These are phyloP conservation scores for Cyberlindnera xylosilytica DNA, from an alignment of 805 yeast genomes.

Conservation along the genomic window DNA sequence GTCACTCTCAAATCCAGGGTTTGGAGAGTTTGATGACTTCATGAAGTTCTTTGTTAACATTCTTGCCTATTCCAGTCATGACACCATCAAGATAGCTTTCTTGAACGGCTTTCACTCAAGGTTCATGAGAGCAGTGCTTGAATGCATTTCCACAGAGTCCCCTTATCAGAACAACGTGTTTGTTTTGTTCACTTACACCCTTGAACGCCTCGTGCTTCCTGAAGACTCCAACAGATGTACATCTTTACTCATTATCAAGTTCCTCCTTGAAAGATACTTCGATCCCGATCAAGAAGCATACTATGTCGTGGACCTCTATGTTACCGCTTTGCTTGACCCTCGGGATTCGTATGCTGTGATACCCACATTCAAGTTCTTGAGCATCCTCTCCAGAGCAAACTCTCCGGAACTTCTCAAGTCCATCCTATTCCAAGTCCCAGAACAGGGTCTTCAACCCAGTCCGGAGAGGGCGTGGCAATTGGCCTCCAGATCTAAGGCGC, in stretches of 20 bases:
- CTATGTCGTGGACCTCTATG: slow-evolving; percentile 4
- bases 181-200: slow-evolving; percentile 9
- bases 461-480: neutral
- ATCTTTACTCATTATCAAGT: neutral
- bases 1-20: neutral
- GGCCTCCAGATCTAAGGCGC: neutral
- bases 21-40: slow-evolving; percentile 10
- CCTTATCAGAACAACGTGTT: slow-evolving; percentile 5
- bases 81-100: slow-evolving; percentile 10
- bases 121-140: slow-evolving; percentile 14
- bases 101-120: slow-evolving; percentile 12
- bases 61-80: slow-evolving; percentile 10
- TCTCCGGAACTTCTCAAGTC: slow-evolving; percentile 1
- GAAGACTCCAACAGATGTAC: neutral
- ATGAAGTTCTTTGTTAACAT: slow-evolving; percentile 13
- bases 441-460: neutral
- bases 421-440: slow-evolving; percentile 4
- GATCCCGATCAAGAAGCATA: neutral
- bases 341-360: neutral
- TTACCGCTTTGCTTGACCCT: neutral
- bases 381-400: slow-evolving; percentile 4
- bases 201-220: slow-evolving; percentile 8
- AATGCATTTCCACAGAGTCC: neutral
- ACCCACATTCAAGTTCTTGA: slow-evolving; percentile 4
- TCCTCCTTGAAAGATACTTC: slow-evolving; percentile 9